Conservation (phyloP, 805 yeast genomes). For the Vanderwaltozyma yarrowii region DNA sequence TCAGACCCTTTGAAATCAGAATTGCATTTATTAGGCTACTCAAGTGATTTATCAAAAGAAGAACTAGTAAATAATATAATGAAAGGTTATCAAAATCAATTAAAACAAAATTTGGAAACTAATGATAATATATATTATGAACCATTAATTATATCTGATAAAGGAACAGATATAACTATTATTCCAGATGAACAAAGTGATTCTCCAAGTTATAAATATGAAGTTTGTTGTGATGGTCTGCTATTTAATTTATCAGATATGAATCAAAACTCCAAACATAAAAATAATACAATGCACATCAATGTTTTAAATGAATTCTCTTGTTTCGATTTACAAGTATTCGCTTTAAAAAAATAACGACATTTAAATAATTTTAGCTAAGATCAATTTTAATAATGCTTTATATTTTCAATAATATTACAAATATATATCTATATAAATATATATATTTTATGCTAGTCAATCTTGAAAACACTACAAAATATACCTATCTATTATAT, state of each 20-base stretch:
- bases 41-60: constrained; percentile 6
- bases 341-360: not conserved
- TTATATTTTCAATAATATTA: too few species aligned
- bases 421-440: too few species aligned
- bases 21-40: constrained; percentile 20
- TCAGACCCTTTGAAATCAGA: constrained; percentile 16
- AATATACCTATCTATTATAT: not conserved
- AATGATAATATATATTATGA: constrained; percentile 10
- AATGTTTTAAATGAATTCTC: not conserved
- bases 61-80: constrained; percentile 12
- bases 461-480: not conserved
- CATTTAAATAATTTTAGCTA: not conserved
- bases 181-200: not conserved
- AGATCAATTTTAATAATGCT: too few species aligned
- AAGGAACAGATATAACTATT: constrained; percentile 11
- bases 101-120: constrained; percentile 6
- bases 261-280: not conserved
- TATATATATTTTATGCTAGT: not conserved
- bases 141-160: constrained; percentile 4
- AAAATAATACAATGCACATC: not conserved
- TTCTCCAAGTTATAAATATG: constrained; percentile 9
- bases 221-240: constrained; percentile 26
- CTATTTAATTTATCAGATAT: constrained; percentile 16
- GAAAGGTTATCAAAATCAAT: constrained; percentile 19
- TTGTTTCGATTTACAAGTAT: not conserved